phyloP scores from a whole-genome alignment of 2,329 filamentous ascomycete genomes.

The Fusarium coicis region DNA sequence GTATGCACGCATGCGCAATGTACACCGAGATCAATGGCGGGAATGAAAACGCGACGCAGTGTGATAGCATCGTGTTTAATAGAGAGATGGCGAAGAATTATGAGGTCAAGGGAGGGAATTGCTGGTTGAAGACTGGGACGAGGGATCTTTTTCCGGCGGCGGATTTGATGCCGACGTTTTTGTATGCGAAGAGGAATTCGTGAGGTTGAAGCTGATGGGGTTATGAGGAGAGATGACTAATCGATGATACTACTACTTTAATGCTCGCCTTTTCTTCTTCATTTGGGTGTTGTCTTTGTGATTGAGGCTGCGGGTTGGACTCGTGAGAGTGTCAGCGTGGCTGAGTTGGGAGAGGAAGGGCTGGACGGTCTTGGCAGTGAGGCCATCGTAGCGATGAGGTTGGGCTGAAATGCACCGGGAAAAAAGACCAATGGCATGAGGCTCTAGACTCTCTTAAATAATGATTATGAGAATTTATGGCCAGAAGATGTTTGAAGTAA shows the following conservation, averaged over 20 bases:
- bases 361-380: background rate
- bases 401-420: accelerated
- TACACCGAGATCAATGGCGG: background rate
- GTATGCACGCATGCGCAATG: conserved; percentile 6
- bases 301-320: background rate
- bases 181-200: conserved; percentile 2
- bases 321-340: background rate
- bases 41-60: background rate
- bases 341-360: background rate
- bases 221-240: too few species aligned
- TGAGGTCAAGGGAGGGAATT: background rate
- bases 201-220: background rate
- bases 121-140: conserved; percentile 8
- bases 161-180: background rate
- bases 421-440: accelerated
- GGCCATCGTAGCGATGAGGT: background rate
- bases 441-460: too few species aligned
- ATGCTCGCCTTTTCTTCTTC: too few species aligned
- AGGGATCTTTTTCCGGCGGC: background rate
- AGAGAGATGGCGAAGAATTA: background rate
- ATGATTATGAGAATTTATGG: accelerated
- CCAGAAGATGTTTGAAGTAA: background rate
- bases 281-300: background rate
- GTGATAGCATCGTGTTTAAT: conserved; percentile 3
- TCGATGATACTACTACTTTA: accelerated